phyloP scores from a whole-genome alignment of 2,329 filamentous ascomycete genomes.

The Aspergillus quadricinctus region DNA sequence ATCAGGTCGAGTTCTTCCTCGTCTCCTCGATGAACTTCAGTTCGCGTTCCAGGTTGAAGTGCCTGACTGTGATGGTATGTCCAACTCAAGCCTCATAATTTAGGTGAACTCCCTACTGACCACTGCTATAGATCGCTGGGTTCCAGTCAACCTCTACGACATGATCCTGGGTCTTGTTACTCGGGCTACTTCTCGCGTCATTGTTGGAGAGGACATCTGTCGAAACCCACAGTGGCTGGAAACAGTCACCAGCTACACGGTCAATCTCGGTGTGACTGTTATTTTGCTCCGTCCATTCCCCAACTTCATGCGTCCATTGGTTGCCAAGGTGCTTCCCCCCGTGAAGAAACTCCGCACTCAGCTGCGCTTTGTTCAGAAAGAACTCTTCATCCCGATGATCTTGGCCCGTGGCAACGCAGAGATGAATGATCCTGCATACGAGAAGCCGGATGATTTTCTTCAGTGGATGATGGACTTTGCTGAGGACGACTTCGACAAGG shows the following conservation, averaged over 20 bases:
- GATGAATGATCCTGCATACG: conserved; percentile 10
- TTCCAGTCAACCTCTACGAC: conserved; percentile 17
- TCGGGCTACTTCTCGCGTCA: conserved; percentile 38
- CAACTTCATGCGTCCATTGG: conserved; percentile 27
- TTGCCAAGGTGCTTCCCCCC: conserved; percentile 32
- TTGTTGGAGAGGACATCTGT: conserved; percentile 35
- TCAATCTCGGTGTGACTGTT: conserved; percentile 31
- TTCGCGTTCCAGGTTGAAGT: conserved; percentile 20
- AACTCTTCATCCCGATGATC: conserved; percentile 33
- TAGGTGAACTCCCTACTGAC: background rate
- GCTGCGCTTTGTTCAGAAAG: conserved; percentile 25
- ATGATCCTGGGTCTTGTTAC: conserved; percentile 33
- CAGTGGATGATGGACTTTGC: conserved; percentile 32
- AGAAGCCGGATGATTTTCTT: conserved; percentile 28
- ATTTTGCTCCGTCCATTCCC: conserved; percentile 33
- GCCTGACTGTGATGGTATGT: conserved; percentile 21
- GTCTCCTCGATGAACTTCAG: conserved; percentile 23
- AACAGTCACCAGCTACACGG: conserved; percentile 30
- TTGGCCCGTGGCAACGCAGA: conserved; percentile 23
- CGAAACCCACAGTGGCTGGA: conserved; percentile 38
- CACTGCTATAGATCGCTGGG: conserved; percentile 18
- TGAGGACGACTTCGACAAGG: conserved; percentile 16
- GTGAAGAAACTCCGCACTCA: conserved; percentile 30
- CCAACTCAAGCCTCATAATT: background rate
- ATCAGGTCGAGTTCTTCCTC: conserved; percentile 19